phyloP scores from a whole-genome alignment of 495 filamentous ascomycete genomes.

The Annulohypoxylon maeteangense region DNA sequence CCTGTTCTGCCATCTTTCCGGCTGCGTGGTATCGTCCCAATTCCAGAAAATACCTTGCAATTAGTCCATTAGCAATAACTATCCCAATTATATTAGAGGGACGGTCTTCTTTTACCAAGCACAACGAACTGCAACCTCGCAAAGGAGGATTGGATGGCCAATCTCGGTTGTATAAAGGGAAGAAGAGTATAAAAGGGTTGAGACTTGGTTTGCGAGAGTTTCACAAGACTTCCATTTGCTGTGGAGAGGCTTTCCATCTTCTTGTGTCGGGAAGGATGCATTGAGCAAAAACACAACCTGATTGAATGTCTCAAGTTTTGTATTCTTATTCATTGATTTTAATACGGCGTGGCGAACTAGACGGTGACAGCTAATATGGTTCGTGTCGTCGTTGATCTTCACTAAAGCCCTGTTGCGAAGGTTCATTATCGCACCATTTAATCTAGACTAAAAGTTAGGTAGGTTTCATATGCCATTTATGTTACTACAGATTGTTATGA shows the following conservation, averaged over 20 bases:
- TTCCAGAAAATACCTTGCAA: conserved; percentile 1
- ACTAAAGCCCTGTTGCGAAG: not conserved
- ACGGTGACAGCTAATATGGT: not conserved
- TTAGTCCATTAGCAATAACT: not conserved
- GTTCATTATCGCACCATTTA: not conserved
- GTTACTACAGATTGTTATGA: not conserved
- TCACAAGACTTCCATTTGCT: conserved; percentile 1
- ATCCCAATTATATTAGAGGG: not conserved
- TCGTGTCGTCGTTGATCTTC: not conserved
- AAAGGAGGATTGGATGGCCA: conserved; percentile 1
- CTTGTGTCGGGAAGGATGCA: conserved; percentile 5
- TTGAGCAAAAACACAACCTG: not conserved
- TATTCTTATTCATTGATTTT: not conserved
- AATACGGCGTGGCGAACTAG: not conserved
- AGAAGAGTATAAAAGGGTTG: not conserved
- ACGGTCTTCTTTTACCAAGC: not conserved
- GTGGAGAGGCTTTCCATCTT: not conserved
- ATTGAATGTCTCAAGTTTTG: not conserved
- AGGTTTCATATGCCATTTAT: not conserved
- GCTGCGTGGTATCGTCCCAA: not conserved
- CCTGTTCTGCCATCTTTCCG: not conserved
- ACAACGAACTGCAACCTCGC: not conserved
- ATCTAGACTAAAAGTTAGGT: not conserved
- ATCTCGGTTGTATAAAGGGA: not conserved
- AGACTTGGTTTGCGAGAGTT: conserved; percentile 2